Base-by-base conservation (phyloP, 148 eudicot genomes). In the Chenopodium suecicum region DNA sequence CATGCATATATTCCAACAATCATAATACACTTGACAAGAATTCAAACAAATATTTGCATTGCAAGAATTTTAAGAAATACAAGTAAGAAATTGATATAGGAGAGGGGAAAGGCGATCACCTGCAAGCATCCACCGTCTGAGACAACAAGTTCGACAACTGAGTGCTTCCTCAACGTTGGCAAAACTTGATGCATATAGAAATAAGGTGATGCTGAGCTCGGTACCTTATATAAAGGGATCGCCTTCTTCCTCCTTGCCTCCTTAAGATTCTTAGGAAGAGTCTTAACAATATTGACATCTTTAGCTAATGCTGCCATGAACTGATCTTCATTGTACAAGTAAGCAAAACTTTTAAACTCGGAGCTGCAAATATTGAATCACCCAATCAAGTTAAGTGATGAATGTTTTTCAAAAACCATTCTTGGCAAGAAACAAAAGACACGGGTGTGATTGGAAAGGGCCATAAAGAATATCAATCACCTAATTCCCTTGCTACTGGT, bases 401-500 rank as follows among this genome's bases (percentile, higher is more conserved):
- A 48, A n/a, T 16, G 48, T 47, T 73, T 52, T 78, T 46, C 74
- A 68, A 27, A n/a, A 34, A 32, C 31, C n/a, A 25, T 52, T 65
- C 50, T 27, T 32, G 14, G 27, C 29, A 74, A 79, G 20, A 29
- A 47, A 22, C 9, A 27, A 47, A 9, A 27, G 58, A 23, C 65
- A 27, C 2, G 52, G 4, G 70, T 20, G 70, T 37, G 78, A 74
- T 8, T 31, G 0, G 25, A 56, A 34, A 74, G 44, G 32, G 14
- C 23, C 73, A 54, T 23, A 46, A 60, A 72, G 31, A n/a, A 71
- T 8, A 46, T 22, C 74, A 23, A n/a, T 44, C n/a, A 94, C 98
- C 98, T 95, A 66, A 95, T 93, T 27, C 98, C 98, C 80, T 95
- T 95, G 92, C 91, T 95, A 87, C 98, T 93, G 71, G 98, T 93